phyloP scores from a whole-genome alignment of 257 asterid genomes.

The Fraxinus americana region DNA sequence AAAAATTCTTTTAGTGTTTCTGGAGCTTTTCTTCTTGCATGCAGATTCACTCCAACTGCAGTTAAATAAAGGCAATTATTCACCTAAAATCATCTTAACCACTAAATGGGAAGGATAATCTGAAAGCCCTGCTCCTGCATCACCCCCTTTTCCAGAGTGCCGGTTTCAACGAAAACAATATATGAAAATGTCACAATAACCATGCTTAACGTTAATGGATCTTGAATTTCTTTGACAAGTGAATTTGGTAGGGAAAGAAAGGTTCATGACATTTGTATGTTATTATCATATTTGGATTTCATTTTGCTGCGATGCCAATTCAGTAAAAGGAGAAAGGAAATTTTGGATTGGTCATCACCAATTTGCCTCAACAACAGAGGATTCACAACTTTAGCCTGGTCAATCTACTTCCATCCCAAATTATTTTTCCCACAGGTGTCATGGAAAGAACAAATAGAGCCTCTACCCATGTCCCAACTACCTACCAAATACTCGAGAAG shows the following conservation, averaged over 20 bases:
- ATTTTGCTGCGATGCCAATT: neutral
- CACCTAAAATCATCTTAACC: neutral
- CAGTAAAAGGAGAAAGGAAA: neutral
- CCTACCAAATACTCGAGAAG: conserved; percentile 89
- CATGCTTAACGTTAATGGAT: neutral
- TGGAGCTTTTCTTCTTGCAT: neutral
- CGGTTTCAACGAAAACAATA: neutral
- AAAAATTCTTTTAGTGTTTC: neutral
- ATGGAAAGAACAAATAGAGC: conserved; percentile 2
- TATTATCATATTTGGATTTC: neutral
- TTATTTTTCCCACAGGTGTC: neutral
- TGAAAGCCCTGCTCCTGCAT: neutral
- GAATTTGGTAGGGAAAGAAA: neutral
- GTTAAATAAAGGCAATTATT: neutral
- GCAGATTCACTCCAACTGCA: neutral
- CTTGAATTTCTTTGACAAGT: neutral
- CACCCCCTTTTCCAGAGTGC: neutral
- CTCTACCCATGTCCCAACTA: conserved; percentile 19
- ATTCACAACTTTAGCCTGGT: neutral
- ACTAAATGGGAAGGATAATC: neutral
- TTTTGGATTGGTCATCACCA: neutral
- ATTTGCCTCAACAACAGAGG: neutral
- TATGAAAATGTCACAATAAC: neutral
- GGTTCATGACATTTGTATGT: neutral
- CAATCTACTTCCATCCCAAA: neutral